phyloP scores from a whole-genome alignment of 208 protist genomes.

The Leishmania arabica region DNA sequence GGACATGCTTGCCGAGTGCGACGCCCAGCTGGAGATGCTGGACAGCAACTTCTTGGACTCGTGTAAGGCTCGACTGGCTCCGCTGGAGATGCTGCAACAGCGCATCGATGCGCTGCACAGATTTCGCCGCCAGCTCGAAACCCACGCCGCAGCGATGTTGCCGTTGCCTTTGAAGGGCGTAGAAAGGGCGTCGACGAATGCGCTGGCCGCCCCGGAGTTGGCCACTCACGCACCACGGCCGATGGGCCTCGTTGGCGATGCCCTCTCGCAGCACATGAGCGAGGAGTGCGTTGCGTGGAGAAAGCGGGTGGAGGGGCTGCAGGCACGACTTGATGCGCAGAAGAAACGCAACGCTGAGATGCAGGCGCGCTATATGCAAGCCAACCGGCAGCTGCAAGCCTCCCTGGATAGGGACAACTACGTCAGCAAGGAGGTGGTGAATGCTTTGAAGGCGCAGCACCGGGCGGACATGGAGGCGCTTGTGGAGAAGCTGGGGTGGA shows the following conservation, averaged over 20 bases:
- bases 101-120: constrained; percentile 15
- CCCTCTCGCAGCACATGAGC: constrained; percentile 4
- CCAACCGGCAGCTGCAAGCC: constrained; percentile 19
- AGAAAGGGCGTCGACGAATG: background rate
- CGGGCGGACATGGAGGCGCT: constrained; percentile 10
- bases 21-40: constrained; percentile 27
- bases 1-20: constrained; percentile 29
- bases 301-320: constrained; percentile 3
- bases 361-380: constrained; percentile 23
- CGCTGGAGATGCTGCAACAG: constrained; percentile 26
- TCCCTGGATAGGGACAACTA: constrained; percentile 22
- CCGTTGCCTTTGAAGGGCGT: background rate
- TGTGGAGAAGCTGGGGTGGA: constrained; percentile 26
- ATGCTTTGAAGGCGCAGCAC: constrained; percentile 22
- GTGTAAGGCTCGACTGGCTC: constrained; percentile 7
- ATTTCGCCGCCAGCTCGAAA: constrained; percentile 14
- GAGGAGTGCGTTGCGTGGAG: constrained; percentile 17
- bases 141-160: background rate
- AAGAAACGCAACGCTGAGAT: constrained; percentile 7
- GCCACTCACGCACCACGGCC: background rate
- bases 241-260: constrained; percentile 12
- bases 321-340: constrained; percentile 5
- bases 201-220: background rate
- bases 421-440: constrained; percentile 16
- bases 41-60: constrained; percentile 22